Conservation (phyloP, 169 alveolate species). For the Plasmodium adleri region DNA sequence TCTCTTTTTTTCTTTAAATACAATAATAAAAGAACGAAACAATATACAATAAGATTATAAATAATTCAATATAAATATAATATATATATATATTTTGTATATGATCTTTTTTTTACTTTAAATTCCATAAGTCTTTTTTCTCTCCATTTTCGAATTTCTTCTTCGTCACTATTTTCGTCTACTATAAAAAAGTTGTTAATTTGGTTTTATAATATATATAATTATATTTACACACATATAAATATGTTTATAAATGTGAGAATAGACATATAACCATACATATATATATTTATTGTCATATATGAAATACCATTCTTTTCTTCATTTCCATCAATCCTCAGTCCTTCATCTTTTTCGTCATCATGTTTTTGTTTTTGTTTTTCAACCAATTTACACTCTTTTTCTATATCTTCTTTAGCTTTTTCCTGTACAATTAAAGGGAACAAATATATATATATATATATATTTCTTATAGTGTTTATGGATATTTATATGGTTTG, state of each 20-base stretch:
- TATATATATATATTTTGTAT: neutral
- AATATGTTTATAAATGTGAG: neutral
- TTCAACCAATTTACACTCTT: conserved; percentile 22
- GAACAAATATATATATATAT: neutral
- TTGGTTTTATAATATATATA: conserved; percentile 1
- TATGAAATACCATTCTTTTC: conserved; percentile 7
- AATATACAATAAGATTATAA: neutral
- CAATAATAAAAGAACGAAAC: neutral
- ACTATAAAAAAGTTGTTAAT: conserved; percentile 19
- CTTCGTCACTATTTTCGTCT: conserved; percentile 75
- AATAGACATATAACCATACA: neutral
- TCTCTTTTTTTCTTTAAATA: conserved; percentile 50
- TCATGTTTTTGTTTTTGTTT: conserved; percentile 25
- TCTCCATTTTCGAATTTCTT: conserved; percentile 62
- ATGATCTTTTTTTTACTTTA: conserved; percentile 26
- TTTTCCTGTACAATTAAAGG: conserved; percentile 28
- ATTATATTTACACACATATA: neutral
- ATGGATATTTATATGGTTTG: neutral
- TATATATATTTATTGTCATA: conserved; percentile 4
- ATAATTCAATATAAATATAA: neutral
- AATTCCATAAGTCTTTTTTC: conserved; percentile 57
- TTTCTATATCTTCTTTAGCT: conserved; percentile 49
- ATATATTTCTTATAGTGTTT: too few species aligned
- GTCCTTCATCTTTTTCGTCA: neutral
- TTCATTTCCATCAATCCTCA: conserved; percentile 9